These are phyloP conservation scores for Aspergillus affinis DNA, from an alignment of 495 filamentous ascomycete genomes.

Conservation along the genomic window DNA sequence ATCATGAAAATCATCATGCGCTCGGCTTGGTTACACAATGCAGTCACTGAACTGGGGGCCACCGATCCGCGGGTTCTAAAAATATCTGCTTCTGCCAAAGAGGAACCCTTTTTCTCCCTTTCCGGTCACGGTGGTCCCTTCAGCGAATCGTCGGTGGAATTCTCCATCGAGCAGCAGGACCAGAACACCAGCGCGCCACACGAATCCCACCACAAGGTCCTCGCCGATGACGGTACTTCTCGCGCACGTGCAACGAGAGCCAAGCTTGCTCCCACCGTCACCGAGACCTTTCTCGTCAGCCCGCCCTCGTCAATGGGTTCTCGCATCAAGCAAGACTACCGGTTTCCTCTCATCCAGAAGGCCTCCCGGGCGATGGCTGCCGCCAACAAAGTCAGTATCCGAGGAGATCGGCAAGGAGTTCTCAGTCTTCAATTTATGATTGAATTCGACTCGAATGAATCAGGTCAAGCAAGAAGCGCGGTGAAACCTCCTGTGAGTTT, in stretches of 20 bases:
- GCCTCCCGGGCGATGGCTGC: slow-evolving; percentile 85
- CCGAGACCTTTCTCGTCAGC: slow-evolving; percentile 49
- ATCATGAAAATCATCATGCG: slow-evolving; percentile 95
- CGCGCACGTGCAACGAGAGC: slow-evolving; percentile 46
- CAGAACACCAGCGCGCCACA: slow-evolving; percentile 13
- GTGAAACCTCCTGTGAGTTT: slow-evolving; percentile 53
- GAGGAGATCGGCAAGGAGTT: slow-evolving; percentile 83
- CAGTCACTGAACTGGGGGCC: slow-evolving; percentile 78
- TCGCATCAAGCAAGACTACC: slow-evolving; percentile 56
- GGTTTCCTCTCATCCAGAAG: slow-evolving; percentile 79
- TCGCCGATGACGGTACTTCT: slow-evolving; percentile 40
- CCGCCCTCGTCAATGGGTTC: slow-evolving; percentile 44
- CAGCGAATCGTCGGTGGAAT: slow-evolving; percentile 81
- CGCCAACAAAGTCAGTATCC: slow-evolving; percentile 87
- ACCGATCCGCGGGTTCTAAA: slow-evolving; percentile 63
- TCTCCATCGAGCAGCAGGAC: slow-evolving; percentile 64
- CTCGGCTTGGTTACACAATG: slow-evolving; percentile 76
- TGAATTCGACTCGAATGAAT: slow-evolving; percentile 56
- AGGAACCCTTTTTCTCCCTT: slow-evolving; percentile 70
- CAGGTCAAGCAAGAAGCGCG: slow-evolving; percentile 16
- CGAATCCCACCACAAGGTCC: slow-evolving; percentile 27
- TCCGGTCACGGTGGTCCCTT: slow-evolving; percentile 68
- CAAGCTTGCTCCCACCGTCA: slow-evolving; percentile 44
- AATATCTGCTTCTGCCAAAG: slow-evolving; percentile 59
- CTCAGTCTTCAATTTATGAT: slow-evolving; percentile 97